Base-by-base conservation (phyloP, 768 basidiomycete species). In the Podaxis mareebaensis region DNA sequence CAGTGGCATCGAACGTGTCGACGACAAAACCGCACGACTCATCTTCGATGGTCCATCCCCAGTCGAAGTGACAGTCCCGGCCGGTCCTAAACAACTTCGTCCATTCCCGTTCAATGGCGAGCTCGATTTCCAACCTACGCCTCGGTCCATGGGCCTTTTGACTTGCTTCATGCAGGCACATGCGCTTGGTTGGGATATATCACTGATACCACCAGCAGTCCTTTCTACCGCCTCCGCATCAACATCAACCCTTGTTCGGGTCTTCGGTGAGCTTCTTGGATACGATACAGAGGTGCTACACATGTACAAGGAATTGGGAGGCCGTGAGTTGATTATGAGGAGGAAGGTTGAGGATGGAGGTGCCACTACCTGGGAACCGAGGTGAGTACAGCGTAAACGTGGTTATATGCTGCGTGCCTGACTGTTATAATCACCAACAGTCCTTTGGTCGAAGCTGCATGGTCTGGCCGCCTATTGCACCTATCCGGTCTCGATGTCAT, bases 281-380 rank as follows among this genome's bases (percentile, higher is more conserved):
- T 90, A 89, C 69, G 83, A 85, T 12, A 70, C 77, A 0, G 87
- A 88, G 65, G 81, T 80, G 2, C 70, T 88, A 10, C 86, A 89
- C 63, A 76, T 89, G 77, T 90, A 88, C 70, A 90, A 88, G 71
- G 88, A 89, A 65, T 73, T 89, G 6, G 86, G 88, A 7, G 88
- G 88, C 7, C 72, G 88, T 17, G 88, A 89, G 74, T 69, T 90
- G 22, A 69, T 87, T 24, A 88, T 90, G 87, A 75, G 87, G 26
- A 72, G 87, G 39, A 80, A 76, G 68, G 82, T 89, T 44, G 76
- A 81, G 65, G 80, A 84, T 22, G 84, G 80, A 10, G 87, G 87
- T 20, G 83, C 84, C 11, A 89, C 83, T 4, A 75, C 74, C 53
- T 84, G 83, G 83, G 84, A 86, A 68, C 83, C 87, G 2, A 89